Base-by-base conservation (phyloP, 441 rosid genomes). In the Populus hybrid region DNA sequence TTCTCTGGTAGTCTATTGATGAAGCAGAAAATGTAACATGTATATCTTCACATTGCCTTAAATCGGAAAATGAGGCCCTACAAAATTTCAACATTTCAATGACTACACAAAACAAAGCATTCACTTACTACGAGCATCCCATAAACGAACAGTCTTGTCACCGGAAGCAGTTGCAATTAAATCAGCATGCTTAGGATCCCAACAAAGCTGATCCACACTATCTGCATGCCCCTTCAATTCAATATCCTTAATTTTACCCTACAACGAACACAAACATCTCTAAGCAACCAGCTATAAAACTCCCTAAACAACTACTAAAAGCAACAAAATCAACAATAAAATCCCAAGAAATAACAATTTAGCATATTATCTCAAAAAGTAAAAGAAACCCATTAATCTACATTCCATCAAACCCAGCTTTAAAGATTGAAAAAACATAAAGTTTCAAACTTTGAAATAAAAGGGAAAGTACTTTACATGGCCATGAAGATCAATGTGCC, bases 121-220 rank as follows among this genome's bases (percentile, higher is more conserved):
- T 69, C 70, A 87, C 97, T 88, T 87, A 92, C 98, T 93, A 12
- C 95, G 97, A 74, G 93, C 95, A 86, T 95, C 99, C 99, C 98
- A 95, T 59, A 95, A 82, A 68, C 97, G 92, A 71, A 94, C 97
- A 11, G 98, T 95, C 88, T 92, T 94, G 87, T 95, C 99, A 1
- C 99, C 98, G 3, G 99, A 92, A n/a, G 98, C 99, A n/a, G 98
- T 94, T 34, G 98, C 98, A 82, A 92, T 85, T 68, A 94, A 81
- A 85, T 95, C 99, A 61, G 95, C 86, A 82, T 94, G 98, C 81
- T 94, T 92, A 2, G 99, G 97, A 71, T 94, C 97, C 98, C 98
- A 95, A 82, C 99, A 95, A 16, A 95, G 88, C 84, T 94, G 99
- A 89, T 95, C 99, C 78, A 95, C 99, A 73, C 99, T 94, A 84